Base-by-base conservation (phyloP, 164 flowering plant genomes). In the Vitis labrusca region DNA sequence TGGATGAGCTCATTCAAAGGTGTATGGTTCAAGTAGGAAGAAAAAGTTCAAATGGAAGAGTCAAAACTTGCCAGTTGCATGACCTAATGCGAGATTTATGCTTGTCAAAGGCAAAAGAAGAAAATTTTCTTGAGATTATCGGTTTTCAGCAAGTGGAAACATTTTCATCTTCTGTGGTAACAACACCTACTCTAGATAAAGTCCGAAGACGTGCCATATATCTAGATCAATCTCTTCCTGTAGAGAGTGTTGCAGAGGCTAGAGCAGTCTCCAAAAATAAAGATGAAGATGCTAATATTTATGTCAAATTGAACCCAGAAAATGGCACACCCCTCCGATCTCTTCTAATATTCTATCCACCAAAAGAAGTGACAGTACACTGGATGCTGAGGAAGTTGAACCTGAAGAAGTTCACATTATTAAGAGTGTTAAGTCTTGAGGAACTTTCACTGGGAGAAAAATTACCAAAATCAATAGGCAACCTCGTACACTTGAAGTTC, bases 71-170 rank as follows among this genome's bases (percentile, higher is more conserved):
- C 47, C 74, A 64, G 11, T 37, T 81, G 29, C 84, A 81, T 60
- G 80, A 76, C 69, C 67, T 81, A 14, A 76, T 78, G 71, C 63
- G 81, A 56, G 81, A 78, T 15, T 23, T 77, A 0, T 75, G 74
- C 54, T 55, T 80, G 60, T 65, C 44, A 7, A 72, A 65, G 63
- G 80, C 76, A n/a, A 62, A 48, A n/a, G n/a, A 72, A 47, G 76
- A 74, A 47, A 66, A 68, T 16, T 74, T 71, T 29, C 52, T 76
- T 2, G 8, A 70, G 9, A 63, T 67, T 30, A 2, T 70, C 49
- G 30, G 13, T 9, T 13, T 29, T 3, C 10, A 10, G 10, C 44
- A 37, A 37, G 44, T 37, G 44, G 44, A 37, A 37, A 37, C 44
- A 3, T 37, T 27, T 52, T 14, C 65, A 19, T 50, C 48, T 9